These are phyloP conservation scores for Leptomonas seymouri DNA, from an alignment of 208 protist genomes.

Conservation along the genomic window DNA sequence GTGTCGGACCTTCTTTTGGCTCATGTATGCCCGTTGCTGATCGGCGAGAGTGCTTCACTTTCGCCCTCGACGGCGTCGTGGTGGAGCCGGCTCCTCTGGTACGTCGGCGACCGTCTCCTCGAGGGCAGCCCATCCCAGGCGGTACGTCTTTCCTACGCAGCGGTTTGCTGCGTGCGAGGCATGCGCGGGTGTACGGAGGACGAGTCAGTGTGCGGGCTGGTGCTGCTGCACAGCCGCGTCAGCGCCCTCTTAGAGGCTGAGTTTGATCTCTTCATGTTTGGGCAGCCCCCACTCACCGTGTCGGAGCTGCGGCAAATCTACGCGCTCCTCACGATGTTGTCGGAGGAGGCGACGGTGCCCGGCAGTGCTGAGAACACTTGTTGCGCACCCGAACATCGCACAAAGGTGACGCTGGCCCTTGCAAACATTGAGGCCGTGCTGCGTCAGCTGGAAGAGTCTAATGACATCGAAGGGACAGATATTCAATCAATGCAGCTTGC, in stretches of 20 bases:
- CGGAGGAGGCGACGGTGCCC: too few species aligned
- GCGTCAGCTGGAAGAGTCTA: conserved; percentile 5
- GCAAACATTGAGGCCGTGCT: conserved; percentile 20
- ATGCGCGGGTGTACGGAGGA: too few species aligned
- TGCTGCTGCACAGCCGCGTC: conserved; percentile 14
- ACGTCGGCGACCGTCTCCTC: conserved; percentile 23
- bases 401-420: conserved; percentile 1
- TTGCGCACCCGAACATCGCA: neutral
- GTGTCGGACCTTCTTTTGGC: conserved; percentile 7
- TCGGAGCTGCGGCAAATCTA: conserved; percentile 13
- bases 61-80: conserved; percentile 3
- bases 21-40: conserved; percentile 17
- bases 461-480: neutral
- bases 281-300: conserved; percentile 8
- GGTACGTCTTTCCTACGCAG: conserved; percentile 26
- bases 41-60: neutral
- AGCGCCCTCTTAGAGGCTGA: conserved; percentile 28
- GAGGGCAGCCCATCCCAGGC: conserved; percentile 7
- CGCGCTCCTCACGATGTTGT: neutral
- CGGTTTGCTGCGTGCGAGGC: neutral
- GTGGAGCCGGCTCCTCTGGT: conserved; percentile 49
- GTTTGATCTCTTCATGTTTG: conserved; percentile 34
- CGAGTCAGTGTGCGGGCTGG: too few species aligned
- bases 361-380: neutral
- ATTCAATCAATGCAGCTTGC: conserved; percentile 3